Conservation (phyloP, 73 alveolate genomes). For the Paramecium sonneborni region DNA sequence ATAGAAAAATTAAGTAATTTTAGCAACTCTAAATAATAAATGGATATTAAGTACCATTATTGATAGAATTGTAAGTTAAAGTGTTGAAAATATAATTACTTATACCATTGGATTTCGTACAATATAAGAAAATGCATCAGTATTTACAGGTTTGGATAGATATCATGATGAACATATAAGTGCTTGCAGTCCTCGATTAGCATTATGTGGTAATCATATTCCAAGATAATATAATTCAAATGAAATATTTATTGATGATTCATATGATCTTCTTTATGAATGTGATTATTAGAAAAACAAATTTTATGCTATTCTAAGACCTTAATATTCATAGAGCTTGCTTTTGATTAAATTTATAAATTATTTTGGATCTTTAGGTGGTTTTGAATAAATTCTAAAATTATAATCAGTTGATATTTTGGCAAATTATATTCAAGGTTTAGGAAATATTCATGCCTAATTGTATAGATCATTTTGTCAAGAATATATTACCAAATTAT, state of each 20-base stretch:
- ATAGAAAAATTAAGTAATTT: background rate
- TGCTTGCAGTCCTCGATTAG: conserved; percentile 15
- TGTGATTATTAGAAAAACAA: background rate
- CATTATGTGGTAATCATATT: conserved; percentile 7
- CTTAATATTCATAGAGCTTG: background rate
- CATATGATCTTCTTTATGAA: background rate
- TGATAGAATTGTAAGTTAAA: background rate
- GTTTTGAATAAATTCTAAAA: background rate
- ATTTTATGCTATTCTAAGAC: conserved; percentile 22
- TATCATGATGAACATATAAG: background rate
- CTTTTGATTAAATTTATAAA: background rate
- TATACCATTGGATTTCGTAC: background rate
- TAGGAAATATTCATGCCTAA: conserved; percentile 32
- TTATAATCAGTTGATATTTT: background rate
- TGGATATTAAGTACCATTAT: conserved; percentile 3
- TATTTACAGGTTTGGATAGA: background rate
- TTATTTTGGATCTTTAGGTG: conserved; percentile 42
- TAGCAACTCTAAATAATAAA: conserved; percentile 24
- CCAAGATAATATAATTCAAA: background rate
- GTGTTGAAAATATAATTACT: background rate
- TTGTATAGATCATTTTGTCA: background rate
- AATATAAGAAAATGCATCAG: background rate
- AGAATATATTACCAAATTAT: background rate
- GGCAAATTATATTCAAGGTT: background rate
- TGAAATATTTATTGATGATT: conserved; percentile 7